Percentiles rank a stretch among this genome's conserved stretches.
phyloP scores from a whole-genome alignment of 345 rosid species.

The Rhizophora apiculata region DNA sequence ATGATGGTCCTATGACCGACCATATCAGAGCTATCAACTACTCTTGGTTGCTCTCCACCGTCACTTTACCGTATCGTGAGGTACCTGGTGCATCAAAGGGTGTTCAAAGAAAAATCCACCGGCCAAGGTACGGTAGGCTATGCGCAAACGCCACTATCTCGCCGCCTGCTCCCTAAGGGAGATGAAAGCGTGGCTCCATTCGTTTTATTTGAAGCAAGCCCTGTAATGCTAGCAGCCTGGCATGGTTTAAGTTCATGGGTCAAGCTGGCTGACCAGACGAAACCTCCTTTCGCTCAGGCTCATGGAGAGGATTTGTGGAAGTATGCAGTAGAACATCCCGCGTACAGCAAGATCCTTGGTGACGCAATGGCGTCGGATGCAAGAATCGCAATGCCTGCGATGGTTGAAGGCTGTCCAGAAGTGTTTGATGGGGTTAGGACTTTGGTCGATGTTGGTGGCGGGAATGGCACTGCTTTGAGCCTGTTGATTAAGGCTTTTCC shows the following conservation, averaged over 20 bases:
- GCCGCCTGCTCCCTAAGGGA: conserved; percentile 38
- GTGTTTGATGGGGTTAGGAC: conserved; percentile 50
- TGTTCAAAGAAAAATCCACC: conserved; percentile 42
- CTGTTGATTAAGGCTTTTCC: conserved; percentile 55
- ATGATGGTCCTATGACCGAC: conserved; percentile 42
- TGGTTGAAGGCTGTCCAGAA: conserved; percentile 38
- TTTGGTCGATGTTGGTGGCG: conserved; percentile 76
- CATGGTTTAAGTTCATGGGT: conserved; percentile 42
- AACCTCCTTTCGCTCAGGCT: conserved; percentile 43
- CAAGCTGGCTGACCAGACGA: neutral
- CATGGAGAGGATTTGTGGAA: conserved; percentile 53
- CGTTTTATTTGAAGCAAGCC: conserved; percentile 43
- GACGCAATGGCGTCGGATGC: conserved; percentile 69
- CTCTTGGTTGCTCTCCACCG: conserved; percentile 45
- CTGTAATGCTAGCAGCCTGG: conserved; percentile 61
- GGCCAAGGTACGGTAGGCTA: conserved; percentile 27
- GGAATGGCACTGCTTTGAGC: conserved; percentile 52
- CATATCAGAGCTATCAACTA: conserved; percentile 45
- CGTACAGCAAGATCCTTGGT: conserved; percentile 35
- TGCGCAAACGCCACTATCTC: conserved; percentile 56
- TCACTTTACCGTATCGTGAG: conserved; percentile 60
- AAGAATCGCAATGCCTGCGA: conserved; percentile 36
- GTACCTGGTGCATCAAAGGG: conserved; percentile 46
- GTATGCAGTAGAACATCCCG: conserved; percentile 36
- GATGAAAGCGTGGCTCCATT: conserved; percentile 43